These are phyloP conservation scores for Melanogaster broomeanus DNA, from an alignment of 768 basidiomycete genomes.

Conservation along the genomic window DNA sequence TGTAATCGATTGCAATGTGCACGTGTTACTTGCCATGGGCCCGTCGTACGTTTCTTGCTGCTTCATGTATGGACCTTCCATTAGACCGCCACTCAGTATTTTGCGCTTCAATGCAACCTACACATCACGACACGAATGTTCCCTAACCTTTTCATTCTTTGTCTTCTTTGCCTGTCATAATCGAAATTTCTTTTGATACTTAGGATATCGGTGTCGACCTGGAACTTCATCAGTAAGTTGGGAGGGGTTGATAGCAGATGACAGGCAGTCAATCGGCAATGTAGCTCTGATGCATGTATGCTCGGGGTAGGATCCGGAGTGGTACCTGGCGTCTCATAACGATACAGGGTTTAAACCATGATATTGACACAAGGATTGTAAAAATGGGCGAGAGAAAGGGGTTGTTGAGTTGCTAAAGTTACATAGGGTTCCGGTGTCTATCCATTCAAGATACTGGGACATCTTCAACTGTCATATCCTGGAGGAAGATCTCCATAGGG, in stretches of 20 bases:
- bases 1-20: too few relatives aligned
- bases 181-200: neutral
- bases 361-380: neutral
- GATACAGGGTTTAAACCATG: too few relatives aligned
- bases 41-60: too few relatives aligned
- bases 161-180: too few relatives aligned
- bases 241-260: neutral
- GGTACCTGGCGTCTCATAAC: neutral
- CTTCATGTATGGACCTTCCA: too few relatives aligned
- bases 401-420: neutral
- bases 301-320: neutral
- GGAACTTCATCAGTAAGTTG: neutral
- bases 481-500: slow-evolving; percentile 30
- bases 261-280: neutral
- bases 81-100: too few relatives aligned
- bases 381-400: too few relatives aligned
- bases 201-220: neutral
- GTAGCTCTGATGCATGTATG: neutral
- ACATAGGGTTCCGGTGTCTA: neutral
- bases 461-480: slow-evolving; percentile 26
- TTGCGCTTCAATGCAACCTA: too few relatives aligned
- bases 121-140: too few relatives aligned
- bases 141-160: too few relatives aligned
- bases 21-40: too few relatives aligned
- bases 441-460: slow-evolving; percentile 1